phyloP scores from a whole-genome alignment of 768 basidiomycete species.

The Suillus variegatus region DNA sequence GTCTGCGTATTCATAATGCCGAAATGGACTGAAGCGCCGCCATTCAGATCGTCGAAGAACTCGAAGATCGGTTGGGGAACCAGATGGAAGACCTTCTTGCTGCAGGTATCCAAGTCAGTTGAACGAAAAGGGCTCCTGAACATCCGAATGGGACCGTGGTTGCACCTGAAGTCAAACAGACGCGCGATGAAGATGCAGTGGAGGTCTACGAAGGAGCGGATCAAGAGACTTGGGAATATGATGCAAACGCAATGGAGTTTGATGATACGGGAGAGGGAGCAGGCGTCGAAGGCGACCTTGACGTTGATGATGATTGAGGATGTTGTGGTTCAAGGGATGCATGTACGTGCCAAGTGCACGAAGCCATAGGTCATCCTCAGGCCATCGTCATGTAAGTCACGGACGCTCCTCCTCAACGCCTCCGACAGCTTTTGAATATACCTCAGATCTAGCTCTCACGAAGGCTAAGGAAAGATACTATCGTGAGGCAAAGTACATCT shows the following conservation, averaged over 20 bases:
- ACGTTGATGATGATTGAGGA: constrained; percentile 57
- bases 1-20: not conserved
- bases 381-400: not conserved
- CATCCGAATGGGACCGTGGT: not conserved
- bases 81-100: constrained; percentile 67
- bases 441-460: not conserved
- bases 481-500: not conserved
- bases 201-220: constrained; percentile 24
- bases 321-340: not conserved
- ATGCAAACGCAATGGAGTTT: constrained; percentile 54
- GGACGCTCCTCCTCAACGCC: not conserved
- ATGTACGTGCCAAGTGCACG: not conserved
- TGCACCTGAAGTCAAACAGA: not conserved
- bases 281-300: constrained; percentile 71
- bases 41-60: constrained; percentile 86
- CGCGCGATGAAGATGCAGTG: constrained; percentile 4
- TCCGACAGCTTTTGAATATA: not conserved
- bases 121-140: not conserved
- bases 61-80: constrained; percentile 79
- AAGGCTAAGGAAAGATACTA: not conserved
- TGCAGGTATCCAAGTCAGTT: constrained; percentile 54
- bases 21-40: constrained; percentile 2
- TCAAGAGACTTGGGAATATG: constrained; percentile 33
- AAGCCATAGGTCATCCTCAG: not conserved
- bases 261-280: constrained; percentile 68